Base-by-base conservation (phyloP, 306 rosid genomes). In the Macrotyloma uniflorum region DNA sequence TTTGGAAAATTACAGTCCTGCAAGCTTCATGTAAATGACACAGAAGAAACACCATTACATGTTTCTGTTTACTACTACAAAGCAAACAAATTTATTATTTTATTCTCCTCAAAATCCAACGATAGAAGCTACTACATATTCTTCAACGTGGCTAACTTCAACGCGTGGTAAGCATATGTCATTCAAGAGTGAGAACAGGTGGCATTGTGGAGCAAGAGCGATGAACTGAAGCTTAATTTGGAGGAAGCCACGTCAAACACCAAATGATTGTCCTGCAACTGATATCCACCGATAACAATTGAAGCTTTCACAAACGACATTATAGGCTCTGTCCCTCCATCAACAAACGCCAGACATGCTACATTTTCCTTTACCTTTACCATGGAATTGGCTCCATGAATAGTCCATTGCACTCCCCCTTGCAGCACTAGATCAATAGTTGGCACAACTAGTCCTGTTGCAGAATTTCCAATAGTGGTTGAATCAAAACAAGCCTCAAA, bases 401-500 rank as follows among this genome's bases (percentile, higher is more conserved):
- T 74, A 2, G 28, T 81, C 88, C 80, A 81, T 9, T 72, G 40
- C 72, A 43, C 33, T 59, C 61, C 79, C 24, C 49, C 74, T 59
- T 24, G 55, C 20, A 85, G 11, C 59, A 72, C 85, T 2, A 81
- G 63, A 57, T 81, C 85, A 69, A 81, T 73, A 8, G 33, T 51
- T 18, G 86, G 88, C 64, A 80, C 83, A 47, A 12, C 42, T 0
- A 42, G 32, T 28, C 76, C 82, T 3, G 30, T 35, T 4, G 9
- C 12, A 1, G 68, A 70, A 7, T 30, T 69, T 0, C 59, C 74
- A 38, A 36, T 32, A 1, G 69, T 54, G 11, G 15, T 76, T 61
- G 66, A 13, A 19, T 80, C 79, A 32, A 51, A 85, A 47, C 88
- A 85, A 5, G 86, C 82, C 66, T 73, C 69, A 51, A 78, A 82